Percentiles rank a stretch among this genome's conserved stretches.
Conservation (phyloP, 306 rosid species). For the Urtica urens region DNA sequence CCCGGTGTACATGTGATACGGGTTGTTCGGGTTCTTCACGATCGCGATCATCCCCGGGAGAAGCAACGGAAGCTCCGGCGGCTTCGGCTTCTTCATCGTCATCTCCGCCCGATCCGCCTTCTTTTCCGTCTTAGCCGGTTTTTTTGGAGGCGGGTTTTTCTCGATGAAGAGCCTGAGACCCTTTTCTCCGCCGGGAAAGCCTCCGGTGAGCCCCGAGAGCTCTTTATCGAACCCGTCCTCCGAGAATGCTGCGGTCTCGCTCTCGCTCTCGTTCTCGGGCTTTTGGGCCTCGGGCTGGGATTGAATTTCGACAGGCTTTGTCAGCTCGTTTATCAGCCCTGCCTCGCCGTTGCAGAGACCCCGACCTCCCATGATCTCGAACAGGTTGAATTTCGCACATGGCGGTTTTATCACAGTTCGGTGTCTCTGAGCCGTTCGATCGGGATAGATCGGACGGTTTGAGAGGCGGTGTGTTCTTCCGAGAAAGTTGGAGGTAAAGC, state of each 20-base stretch:
- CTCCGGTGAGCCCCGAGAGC: slow-evolving; percentile 87
- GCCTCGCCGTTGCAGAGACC: slow-evolving; percentile 75
- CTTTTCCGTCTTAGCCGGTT: slow-evolving; percentile 13
- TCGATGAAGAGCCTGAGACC: slow-evolving; percentile 60
- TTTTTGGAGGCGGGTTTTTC: slow-evolving; percentile 61
- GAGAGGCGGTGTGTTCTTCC: slow-evolving; percentile 32
- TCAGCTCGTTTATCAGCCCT: slow-evolving; percentile 55
- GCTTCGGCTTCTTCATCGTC: slow-evolving; percentile 37
- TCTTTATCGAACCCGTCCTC: slow-evolving; percentile 78
- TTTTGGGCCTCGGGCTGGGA: slow-evolving; percentile 12
- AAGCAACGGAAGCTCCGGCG: slow-evolving; percentile 54
- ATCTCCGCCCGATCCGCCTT: slow-evolving; percentile 1
- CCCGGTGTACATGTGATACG: slow-evolving; percentile 69
- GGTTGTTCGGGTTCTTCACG: slow-evolving; percentile 33
- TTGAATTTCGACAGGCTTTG: slow-evolving; percentile 21
- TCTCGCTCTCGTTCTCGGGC: background rate
- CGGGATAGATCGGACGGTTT: slow-evolving; percentile 22
- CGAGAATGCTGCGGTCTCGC: no score
- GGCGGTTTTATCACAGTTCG: no score
- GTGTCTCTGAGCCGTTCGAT: background rate
- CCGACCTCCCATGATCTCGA: slow-evolving; percentile 74
- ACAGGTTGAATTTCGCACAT: slow-evolving; percentile 55
- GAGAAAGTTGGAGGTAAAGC: slow-evolving; percentile 47
- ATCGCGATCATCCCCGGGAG: slow-evolving; percentile 44
- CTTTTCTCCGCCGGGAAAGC: slow-evolving; percentile 91